Percentiles rank a stretch among this genome's conserved stretches.
phyloP scores from a whole-genome alignment of 73 alveolate species.

The Uronychia setigera region DNA sequence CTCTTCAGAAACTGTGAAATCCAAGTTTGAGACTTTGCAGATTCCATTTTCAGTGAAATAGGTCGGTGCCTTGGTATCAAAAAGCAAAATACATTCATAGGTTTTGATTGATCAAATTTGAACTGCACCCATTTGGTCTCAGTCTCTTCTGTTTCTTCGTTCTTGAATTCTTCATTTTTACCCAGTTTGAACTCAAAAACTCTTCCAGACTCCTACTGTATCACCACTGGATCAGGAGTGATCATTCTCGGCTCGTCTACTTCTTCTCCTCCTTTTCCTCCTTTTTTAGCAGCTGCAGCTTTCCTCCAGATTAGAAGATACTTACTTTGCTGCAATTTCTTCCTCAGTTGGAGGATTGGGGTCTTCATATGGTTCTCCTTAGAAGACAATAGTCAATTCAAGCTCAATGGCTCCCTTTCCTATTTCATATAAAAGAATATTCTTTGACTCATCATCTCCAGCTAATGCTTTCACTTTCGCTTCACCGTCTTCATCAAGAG shows the following conservation, averaged over 20 bases:
- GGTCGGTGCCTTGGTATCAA: neutral
- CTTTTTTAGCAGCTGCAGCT: constrained; percentile 58
- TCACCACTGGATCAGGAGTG: constrained; percentile 65
- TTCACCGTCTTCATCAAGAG: constrained; percentile 33
- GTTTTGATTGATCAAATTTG: constrained; percentile 22
- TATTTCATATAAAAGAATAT: constrained; percentile 31
- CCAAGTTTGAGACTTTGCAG: neutral
- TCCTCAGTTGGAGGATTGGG: constrained; percentile 68
- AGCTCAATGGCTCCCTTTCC: constrained; percentile 49
- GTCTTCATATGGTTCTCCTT: constrained; percentile 66
- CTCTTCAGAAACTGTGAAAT: constrained; percentile 1
- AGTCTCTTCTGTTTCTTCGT: constrained; percentile 3
- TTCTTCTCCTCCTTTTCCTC: constrained; percentile 36
- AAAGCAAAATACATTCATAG: neutral
- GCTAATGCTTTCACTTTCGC: constrained; percentile 32
- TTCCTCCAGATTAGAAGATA: neutral
- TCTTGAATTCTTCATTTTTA: constrained; percentile 36
- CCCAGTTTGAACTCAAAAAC: constrained; percentile 51
- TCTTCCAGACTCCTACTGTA: constrained; percentile 60
- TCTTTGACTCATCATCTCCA: constrained; percentile 51
- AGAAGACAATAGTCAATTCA: constrained; percentile 28
- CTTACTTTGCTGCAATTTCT: constrained; percentile 45
- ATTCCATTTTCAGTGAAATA: neutral
- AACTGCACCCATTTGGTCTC: constrained; percentile 50
- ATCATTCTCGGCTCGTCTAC: constrained; percentile 61